These are phyloP conservation scores for Hypoxylon sp. DNA, from an alignment of 2,329 filamentous ascomycete species.

Conservation along the genomic window DNA sequence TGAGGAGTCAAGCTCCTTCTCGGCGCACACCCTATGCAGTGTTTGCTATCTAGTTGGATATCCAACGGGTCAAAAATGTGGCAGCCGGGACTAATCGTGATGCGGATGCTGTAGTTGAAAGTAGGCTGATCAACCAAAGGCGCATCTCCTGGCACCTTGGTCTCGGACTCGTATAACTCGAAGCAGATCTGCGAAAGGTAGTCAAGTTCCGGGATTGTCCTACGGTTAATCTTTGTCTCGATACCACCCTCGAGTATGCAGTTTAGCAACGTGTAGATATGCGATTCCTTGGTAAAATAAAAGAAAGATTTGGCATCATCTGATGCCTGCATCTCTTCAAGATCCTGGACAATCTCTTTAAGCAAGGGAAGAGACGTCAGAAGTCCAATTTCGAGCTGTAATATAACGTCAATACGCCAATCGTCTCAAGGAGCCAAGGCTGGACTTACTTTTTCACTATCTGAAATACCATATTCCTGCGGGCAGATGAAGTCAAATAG, in stretches of 20 bases:
- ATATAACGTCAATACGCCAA: slow-evolving; percentile 40
- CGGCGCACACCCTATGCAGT: slow-evolving; percentile 96
- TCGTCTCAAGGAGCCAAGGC: slow-evolving; percentile 1
- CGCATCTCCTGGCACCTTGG: slow-evolving; percentile 66
- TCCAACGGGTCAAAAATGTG: slow-evolving; percentile 97
- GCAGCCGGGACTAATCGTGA: slow-evolving; percentile 94
- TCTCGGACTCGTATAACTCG: slow-evolving; percentile 96
- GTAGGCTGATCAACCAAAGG: slow-evolving; percentile 73
- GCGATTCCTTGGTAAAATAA: slow-evolving; percentile 99
- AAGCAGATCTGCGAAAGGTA: slow-evolving; percentile 99
- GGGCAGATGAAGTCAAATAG: slow-evolving; percentile 98
- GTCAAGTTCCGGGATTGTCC: slow-evolving; percentile 95
- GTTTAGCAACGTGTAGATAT: slow-evolving; percentile 98
- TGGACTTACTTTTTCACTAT: slow-evolving; percentile 80
- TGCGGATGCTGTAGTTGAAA: slow-evolving; percentile 96
- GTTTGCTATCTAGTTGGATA: slow-evolving; percentile 94
- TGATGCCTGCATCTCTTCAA: slow-evolving; percentile 97
- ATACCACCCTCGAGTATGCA: slow-evolving; percentile 98
- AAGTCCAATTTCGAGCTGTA: slow-evolving; percentile 89
- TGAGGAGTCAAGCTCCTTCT: slow-evolving; percentile 90
- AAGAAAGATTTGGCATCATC: slow-evolving; percentile 96
- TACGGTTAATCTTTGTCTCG: slow-evolving; percentile 95
- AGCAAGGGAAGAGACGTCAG: slow-evolving; percentile 93
- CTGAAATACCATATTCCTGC: slow-evolving; percentile 96
- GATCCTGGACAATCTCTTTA: slow-evolving; percentile 95